Evolutionary conservation across 2,329 filamentous ascomycete species (phyloP), one percentile per base, ranked within the genome.

Genomic region (Botryosphaeria dothidea): DNA sequence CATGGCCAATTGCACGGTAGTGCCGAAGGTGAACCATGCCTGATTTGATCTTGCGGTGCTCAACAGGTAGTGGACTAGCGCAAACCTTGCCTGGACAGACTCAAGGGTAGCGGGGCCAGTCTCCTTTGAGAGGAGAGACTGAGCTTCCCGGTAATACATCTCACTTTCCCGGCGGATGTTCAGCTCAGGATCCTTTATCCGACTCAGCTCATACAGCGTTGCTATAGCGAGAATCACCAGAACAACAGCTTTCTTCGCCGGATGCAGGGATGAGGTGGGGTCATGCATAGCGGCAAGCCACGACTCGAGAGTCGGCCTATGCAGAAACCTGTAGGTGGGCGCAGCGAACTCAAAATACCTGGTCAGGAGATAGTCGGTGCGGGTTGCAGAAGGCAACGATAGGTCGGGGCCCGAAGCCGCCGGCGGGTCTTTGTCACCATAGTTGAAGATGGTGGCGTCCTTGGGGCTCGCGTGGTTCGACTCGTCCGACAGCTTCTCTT

Each of bases 291-390:
- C 68, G 9, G 63, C 46, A 9, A 73, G 69, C 83, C 84, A 87
- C 0, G 67, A 60, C 58, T 84, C 80, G 0, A 86, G 81, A 2
- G 81, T 84, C 0, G 83, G 83, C 0, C 84, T 77, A 69, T 88
- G 85, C 21, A 88, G 69, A 64, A 87, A 85, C 3, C 85, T 81
- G 68, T 88, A 86, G 0, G 86, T 88, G 0, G 86, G 84, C 21
- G 86, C 84, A 6, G 84, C 86, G 65, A 85, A 85, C 52, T 88
- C 85, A 67, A 88, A 88, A 62, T 88, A 88, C 6, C 85, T 75
- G 7, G 79, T 77, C 4, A 88, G 74, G 2, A 86, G 69, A 23
- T 64, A 64, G 19, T 64, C 62, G 36, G 62, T 52, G 19, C 49
- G 62, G 3, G 17, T 17, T 8, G 38, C 25, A 6, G 62, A 46